Evolutionary conservation across 2,329 filamentous ascomycete species (phyloP), one percentile per base, ranked within the genome.

Genomic region (Echinosphaeria canescens): DNA sequence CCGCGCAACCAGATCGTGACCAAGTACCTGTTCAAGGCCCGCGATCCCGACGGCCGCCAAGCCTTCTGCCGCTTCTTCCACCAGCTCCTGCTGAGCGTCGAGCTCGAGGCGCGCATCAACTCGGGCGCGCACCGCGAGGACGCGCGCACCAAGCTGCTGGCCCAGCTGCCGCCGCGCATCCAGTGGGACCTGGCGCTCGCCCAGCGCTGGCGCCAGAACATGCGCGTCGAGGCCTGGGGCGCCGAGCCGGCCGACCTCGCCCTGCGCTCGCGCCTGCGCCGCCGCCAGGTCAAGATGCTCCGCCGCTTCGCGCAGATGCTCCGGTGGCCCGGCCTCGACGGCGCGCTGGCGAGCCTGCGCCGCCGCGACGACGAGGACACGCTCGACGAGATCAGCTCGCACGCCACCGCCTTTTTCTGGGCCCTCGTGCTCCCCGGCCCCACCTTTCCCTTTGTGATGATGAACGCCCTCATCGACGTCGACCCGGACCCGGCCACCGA

Each of bases 371-470:
- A 47, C 9, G 64, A 73, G 31, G 56, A 59, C 13, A 54, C 54
- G 10, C 48, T 76, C 27, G 55, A 75, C 33, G 50, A 58, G 22
- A 49, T 71, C 39, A 69, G 69, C 38, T 75, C 73, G 13, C 72
- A 79, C 40, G 63, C 74, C 11, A 72, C 79, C 63, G 75, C 75
- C 5, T 82, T 75, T 50, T 80, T 81, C 39, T 75, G 70, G 20
- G 75, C 74, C 4, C 58, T 81, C 10, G 62, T 81, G 19, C 49
- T 82, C 4, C 75, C 75, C 7, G 75, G 75, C 9, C 50, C 58
- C 4, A 69, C 64, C 0, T 65, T 78, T 24, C 72, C 75, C 3
- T 82, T 75, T 48, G 59, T 80, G 20, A 67, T 79, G 24, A 81
- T 82, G 72, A 81, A 80, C 42, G 64, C 74, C 4, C 55, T 82